These are phyloP conservation scores for Rhizodiscina lignyota DNA, from an alignment of 495 filamentous ascomycete species.

Conservation along the genomic window DNA sequence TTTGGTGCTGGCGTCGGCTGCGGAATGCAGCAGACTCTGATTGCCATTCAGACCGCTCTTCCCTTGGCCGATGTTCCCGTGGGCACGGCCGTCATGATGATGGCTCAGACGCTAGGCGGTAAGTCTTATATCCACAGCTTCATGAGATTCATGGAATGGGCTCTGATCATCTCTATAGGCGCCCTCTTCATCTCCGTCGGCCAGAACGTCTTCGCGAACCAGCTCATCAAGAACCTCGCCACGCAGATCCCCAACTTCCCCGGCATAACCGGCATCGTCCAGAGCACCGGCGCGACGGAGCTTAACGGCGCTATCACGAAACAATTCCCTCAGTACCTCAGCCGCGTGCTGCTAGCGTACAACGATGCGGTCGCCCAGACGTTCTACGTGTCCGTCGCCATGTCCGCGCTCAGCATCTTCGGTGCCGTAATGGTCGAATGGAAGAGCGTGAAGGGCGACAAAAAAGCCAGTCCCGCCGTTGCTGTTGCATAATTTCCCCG, in stretches of 20 bases:
- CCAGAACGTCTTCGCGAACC: slow-evolving; percentile 65
- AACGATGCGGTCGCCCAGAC: slow-evolving; percentile 49
- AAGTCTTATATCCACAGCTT: too few relatives aligned
- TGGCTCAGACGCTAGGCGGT: slow-evolving; percentile 48
- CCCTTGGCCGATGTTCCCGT: slow-evolving; percentile 37
- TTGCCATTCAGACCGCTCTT: slow-evolving; percentile 49
- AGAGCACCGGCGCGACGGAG: slow-evolving; percentile 50
- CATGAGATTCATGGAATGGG: too few relatives aligned
- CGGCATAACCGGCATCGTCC: slow-evolving; percentile 17
- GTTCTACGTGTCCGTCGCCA: slow-evolving; percentile 53
- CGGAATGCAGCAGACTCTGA: slow-evolving; percentile 51
- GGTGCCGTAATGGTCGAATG: slow-evolving; percentile 51
- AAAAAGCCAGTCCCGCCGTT: slow-evolving; percentile 10
- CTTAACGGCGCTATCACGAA: slow-evolving; percentile 31
- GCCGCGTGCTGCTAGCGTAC: slow-evolving; percentile 47
- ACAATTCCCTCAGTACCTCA: slow-evolving; percentile 21
- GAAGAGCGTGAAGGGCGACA: slow-evolving; percentile 74
- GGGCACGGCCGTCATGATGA: slow-evolving; percentile 47
- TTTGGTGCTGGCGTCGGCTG: slow-evolving; percentile 53
- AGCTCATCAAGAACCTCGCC: slow-evolving; percentile 40
- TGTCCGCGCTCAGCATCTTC: slow-evolving; percentile 42
- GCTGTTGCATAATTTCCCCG: too few relatives aligned
- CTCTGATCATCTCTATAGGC: too few relatives aligned
- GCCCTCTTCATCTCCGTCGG: slow-evolving; percentile 56
- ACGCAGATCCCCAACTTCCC: slow-evolving; percentile 30